Percentiles rank a stretch among this genome's conserved stretches.
These are phyloP conservation scores for Erythrobasidium hasegawianum DNA, from an alignment of 1,284 basidiomycete species.

Conservation along the genomic window DNA sequence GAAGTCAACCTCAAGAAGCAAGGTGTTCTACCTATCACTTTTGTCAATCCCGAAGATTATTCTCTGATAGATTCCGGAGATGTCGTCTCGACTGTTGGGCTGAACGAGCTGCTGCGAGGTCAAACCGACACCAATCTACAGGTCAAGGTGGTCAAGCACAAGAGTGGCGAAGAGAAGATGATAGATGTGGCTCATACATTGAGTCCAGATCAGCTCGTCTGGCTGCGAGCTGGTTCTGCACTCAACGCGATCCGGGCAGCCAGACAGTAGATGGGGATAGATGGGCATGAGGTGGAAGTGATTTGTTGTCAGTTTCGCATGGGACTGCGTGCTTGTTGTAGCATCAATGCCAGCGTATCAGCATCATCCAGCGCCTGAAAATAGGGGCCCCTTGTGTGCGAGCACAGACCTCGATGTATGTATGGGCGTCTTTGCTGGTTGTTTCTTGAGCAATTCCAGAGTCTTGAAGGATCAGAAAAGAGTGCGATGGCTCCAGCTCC, in stretches of 20 bases:
- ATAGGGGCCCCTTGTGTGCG: neutral
- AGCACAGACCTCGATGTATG: neutral
- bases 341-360: too few relatives aligned
- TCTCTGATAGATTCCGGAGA: constrained; percentile 73
- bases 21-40: constrained; percentile 87
- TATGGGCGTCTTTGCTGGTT: neutral
- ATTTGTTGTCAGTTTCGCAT: too few relatives aligned
- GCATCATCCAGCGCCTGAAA: too few relatives aligned
- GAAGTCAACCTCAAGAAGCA: constrained; percentile 84
- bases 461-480: neutral
- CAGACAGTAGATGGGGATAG: neutral
- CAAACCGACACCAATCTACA: constrained; percentile 57
- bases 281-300: neutral
- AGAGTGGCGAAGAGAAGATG: constrained; percentile 61
- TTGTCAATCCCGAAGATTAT: constrained; percentile 81
- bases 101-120: constrained; percentile 58
- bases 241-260: constrained; percentile 57
- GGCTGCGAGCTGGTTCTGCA: constrained; percentile 79
- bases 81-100: constrained; percentile 58
- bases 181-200: constrained; percentile 79
- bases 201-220: constrained; percentile 79
- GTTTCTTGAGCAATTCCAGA: too few relatives aligned
- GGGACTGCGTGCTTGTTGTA: too few relatives aligned
- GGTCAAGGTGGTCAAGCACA: constrained; percentile 68
- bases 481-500: constrained; percentile 29